A percentile compares a stretch with the other conserved stretches of the same genome.
Conservation (phyloP, 1,139 yeast species). For the Scheffersomyces lignicola region DNA sequence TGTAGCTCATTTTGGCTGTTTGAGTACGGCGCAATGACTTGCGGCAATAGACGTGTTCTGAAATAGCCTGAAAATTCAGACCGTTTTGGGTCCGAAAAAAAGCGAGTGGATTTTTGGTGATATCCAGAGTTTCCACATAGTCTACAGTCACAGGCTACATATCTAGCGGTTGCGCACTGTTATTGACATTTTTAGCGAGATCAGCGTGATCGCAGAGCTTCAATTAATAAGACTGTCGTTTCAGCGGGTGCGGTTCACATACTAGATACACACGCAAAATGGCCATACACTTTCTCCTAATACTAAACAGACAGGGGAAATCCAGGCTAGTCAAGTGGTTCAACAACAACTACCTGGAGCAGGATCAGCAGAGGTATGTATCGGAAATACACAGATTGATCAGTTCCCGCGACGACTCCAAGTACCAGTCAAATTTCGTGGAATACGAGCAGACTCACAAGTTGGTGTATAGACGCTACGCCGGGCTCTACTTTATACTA, state of each 20-base stretch:
- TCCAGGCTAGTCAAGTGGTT: conserved; percentile 86
- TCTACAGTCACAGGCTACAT: too few relatives aligned
- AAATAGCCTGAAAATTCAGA: too few relatives aligned
- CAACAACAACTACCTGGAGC: conserved; percentile 30
- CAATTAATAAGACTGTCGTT: too few relatives aligned
- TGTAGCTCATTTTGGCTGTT: conserved; percentile 3
- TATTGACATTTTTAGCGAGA: too few relatives aligned
- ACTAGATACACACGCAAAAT: conserved; percentile 39
- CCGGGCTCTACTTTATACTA: conserved; percentile 84
- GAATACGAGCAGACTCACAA: conserved; percentile 68
- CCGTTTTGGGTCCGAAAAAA: too few relatives aligned
- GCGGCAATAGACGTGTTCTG: too few relatives aligned
- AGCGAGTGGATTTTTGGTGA: too few relatives aligned
- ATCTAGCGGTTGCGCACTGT: too few relatives aligned
- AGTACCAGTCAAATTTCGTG: conserved; percentile 76
- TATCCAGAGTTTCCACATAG: too few relatives aligned
- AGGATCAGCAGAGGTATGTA: conserved; percentile 57
- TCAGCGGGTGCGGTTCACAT: too few relatives aligned
- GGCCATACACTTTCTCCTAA: conserved; percentile 77
- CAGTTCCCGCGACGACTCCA: conserved; percentile 75
- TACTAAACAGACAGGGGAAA: conserved; percentile 92
- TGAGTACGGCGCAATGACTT: too few relatives aligned
- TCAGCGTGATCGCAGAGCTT: too few relatives aligned
- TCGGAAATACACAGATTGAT: conserved; percentile 79
- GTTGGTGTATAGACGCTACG: conserved; percentile 85